These are phyloP conservation scores for Hirschfeldia incana DNA, from an alignment of 345 rosid species.

Conservation along the genomic window DNA sequence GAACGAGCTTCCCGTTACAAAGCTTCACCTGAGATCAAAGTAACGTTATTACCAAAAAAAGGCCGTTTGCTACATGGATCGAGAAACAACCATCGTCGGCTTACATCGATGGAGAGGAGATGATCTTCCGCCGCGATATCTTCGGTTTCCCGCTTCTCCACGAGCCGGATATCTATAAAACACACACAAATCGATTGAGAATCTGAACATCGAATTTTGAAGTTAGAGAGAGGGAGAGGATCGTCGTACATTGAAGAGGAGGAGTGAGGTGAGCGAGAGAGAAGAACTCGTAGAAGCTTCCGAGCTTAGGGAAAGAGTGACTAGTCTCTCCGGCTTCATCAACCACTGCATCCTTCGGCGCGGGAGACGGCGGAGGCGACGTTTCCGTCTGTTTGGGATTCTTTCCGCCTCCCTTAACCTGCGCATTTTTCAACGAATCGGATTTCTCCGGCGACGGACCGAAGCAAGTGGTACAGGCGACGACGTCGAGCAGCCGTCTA, in stretches of 20 bases:
- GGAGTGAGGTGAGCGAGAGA: conserved; percentile 90
- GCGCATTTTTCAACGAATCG: conserved; percentile 50
- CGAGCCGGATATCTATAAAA: conserved; percentile 61
- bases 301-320: conserved; percentile 79
- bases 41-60: conserved; percentile 6
- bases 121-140: conserved; percentile 71
- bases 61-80: neutral
- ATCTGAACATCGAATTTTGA: neutral
- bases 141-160: conserved; percentile 51
- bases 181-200: conserved; percentile 21
- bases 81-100: conserved; percentile 11
- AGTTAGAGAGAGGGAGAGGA: conserved; percentile 12
- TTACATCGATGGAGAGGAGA: conserved; percentile 85
- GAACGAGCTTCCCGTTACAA: conserved; percentile 89
- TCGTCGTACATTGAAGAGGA: conserved; percentile 80
- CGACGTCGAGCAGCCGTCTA: conserved; percentile 83
- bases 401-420: conserved; percentile 42
- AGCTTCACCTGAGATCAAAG: conserved; percentile 69
- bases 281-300: conserved; percentile 88
- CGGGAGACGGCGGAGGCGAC: conserved; percentile 38
- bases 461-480: conserved; percentile 82
- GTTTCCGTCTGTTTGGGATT: conserved; percentile 49
- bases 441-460: conserved; percentile 63
- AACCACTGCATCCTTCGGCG: conserved; percentile 47
- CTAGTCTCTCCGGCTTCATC: conserved; percentile 74